Base-by-base conservation (phyloP, 768 basidiomycete genomes). In the Amanita polypyramis region DNA sequence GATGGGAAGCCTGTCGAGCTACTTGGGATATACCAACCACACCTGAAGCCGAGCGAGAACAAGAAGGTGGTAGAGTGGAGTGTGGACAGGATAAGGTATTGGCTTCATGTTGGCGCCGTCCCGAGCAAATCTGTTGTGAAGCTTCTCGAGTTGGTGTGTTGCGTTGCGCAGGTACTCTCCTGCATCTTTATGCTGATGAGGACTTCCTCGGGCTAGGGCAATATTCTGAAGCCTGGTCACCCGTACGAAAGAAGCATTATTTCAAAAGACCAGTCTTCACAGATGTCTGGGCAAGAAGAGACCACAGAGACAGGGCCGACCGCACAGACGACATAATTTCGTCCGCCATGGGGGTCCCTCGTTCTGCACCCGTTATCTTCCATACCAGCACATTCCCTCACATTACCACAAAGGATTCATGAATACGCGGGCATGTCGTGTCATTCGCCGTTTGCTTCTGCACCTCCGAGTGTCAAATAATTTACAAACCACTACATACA, bases 21-120 rank as follows among this genome's bases (percentile, higher is more conserved):
- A 33, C 69, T 98, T 41, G 95, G 92, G 27, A 72, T 85, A 40
- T 96, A 86, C 68, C 72, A 89, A 62, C 92, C 90, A 3, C 79
- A 74, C 53, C 65, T 78, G 39, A 63, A 62, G 43, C 69, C 60
- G 14, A 74, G 70, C 32, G 62, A 70, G 50, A 63, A 68, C 19
- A 72, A 77, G 55, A 95, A 93, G 65, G 80, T 76, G 29, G 71
- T 97, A 48, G 76, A 83, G 56, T 97, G 94, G 93, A 92, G 91
- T 63, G 82, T 84, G 20, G 82, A 88, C 56, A 79, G 95, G 60
- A 89, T 98, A 62, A 74, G 75, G 50, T 91, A 88, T 59, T 98
- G 95, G 95, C 64, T 97, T 33, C 74, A 74, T 29, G 78, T 84
- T 14, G 94, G 93, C 0, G 95, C 95, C 29, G 63, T 76, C 51